These are phyloP conservation scores for Wickerhamomyces sp. DNA, from an alignment of 1,139 yeast species.

Conservation along the genomic window DNA sequence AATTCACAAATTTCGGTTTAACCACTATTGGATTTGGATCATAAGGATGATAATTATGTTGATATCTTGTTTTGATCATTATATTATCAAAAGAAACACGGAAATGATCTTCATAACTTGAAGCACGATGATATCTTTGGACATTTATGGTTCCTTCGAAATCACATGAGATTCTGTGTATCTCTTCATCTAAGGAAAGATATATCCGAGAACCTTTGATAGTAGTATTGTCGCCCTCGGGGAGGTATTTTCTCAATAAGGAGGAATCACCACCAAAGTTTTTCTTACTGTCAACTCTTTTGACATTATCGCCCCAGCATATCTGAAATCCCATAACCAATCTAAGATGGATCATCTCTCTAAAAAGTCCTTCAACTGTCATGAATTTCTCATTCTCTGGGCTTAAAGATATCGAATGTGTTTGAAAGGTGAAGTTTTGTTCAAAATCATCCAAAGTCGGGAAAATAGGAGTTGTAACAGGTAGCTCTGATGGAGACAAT, in stretches of 20 bases:
- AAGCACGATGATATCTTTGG: conserved; percentile 53
- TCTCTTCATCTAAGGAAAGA: conserved; percentile 74
- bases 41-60: conserved; percentile 58
- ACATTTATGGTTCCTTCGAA: conserved; percentile 68
- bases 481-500: conserved; percentile 90
- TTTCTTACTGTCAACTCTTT: conserved; percentile 57
- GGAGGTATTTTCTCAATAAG: conserved; percentile 17
- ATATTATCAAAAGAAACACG: conserved; percentile 20
- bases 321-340: conserved; percentile 87
- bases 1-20: conserved; percentile 58
- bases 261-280: conserved; percentile 51
- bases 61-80: conserved; percentile 74
- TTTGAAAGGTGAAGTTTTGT: conserved; percentile 50
- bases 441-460: conserved; percentile 68
- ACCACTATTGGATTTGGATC: conserved; percentile 52
- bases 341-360: conserved; percentile 84
- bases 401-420: conserved; percentile 35
- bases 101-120: conserved; percentile 25
- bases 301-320: conserved; percentile 66
- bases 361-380: conserved; percentile 60
- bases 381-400: conserved; percentile 33
- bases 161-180: conserved; percentile 77
- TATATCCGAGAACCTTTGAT: conserved; percentile 57
- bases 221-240: conserved; percentile 31
- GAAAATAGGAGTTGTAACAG: conserved; percentile 71